Evolutionary conservation across 2,329 filamentous ascomycete species (phyloP).

Genomic region (Cladosporium halotolerans): DNA sequence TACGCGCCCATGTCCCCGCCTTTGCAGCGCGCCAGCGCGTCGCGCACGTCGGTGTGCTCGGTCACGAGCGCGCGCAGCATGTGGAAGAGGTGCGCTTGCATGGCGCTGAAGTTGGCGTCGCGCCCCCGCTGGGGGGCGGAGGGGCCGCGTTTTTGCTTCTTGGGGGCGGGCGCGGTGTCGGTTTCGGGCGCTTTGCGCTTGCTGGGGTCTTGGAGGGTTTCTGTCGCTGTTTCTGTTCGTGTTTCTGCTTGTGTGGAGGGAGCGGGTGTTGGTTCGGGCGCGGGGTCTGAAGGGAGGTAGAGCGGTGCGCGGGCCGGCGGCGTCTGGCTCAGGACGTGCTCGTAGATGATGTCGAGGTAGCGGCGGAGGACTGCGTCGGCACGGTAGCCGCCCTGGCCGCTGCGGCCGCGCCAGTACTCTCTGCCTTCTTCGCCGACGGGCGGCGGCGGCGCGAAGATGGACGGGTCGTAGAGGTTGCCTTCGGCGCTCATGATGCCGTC

Average conservation of each 20-base stretch:
- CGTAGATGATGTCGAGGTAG: slow-evolving; percentile 86
- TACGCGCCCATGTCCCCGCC: slow-evolving; percentile 68
- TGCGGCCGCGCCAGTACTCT: slow-evolving; percentile 78
- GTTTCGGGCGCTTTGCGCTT: slow-evolving; percentile 21
- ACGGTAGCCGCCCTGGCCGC: slow-evolving; percentile 77
- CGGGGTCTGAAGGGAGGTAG: slow-evolving; percentile 57
- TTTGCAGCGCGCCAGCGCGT: slow-evolving; percentile 66
- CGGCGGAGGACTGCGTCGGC: slow-evolving; percentile 81
- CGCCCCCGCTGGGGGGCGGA: slow-evolving; percentile 19
- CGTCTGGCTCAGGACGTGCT: slow-evolving; percentile 61
- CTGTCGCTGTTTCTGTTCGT: background rate
- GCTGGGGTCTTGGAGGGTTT: slow-evolving; percentile 13
- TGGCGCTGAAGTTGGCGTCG: slow-evolving; percentile 61
- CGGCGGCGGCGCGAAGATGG: slow-evolving; percentile 70
- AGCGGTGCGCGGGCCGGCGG: slow-evolving; percentile 65
- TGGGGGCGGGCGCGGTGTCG: slow-evolving; percentile 34
- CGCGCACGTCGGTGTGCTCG: slow-evolving; percentile 74
- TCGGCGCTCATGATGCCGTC: slow-evolving; percentile 96
- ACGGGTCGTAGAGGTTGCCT: slow-evolving; percentile 86
- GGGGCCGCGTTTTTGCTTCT: slow-evolving; percentile 42
- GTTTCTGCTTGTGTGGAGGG: slow-evolving; percentile 4
- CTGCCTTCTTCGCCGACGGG: slow-evolving; percentile 57
- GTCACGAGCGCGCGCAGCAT: slow-evolving; percentile 76
- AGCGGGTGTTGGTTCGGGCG: slow-evolving; percentile 29
- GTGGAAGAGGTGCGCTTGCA: slow-evolving; percentile 92